These are phyloP conservation scores for Phytopythium cucurbitacearum DNA, from an alignment of 352 stramenopile species.

Conservation along the genomic window DNA sequence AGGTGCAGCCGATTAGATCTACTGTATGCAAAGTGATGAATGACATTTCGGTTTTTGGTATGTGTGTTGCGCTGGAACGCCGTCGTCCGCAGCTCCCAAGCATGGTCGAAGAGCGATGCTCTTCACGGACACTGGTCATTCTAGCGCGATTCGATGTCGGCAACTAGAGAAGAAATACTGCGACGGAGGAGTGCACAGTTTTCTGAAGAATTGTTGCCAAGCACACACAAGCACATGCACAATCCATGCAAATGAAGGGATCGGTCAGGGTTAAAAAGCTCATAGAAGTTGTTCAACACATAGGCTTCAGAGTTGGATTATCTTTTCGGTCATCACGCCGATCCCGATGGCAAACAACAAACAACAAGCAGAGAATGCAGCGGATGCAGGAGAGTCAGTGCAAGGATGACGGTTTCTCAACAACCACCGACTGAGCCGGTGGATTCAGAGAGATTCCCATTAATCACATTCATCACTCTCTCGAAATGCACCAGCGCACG, in stretches of 20 bases:
- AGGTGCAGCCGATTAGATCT: too few species aligned
- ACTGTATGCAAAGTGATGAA: background rate
- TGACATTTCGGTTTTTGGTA: background rate
- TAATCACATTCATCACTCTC: slow-evolving; percentile 75
- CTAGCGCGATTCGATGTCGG: slow-evolving; percentile 13
- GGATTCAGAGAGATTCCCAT: slow-evolving; percentile 81
- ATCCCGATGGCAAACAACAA: slow-evolving; percentile 17
- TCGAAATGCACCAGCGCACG: slow-evolving; percentile 9
- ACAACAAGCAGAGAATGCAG: background rate
- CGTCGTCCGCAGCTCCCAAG: slow-evolving; percentile 20
- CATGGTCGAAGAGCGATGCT: slow-evolving; percentile 1
- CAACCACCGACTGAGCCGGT: slow-evolving; percentile 28
- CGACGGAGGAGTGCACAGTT: slow-evolving; percentile 18
- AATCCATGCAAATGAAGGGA: slow-evolving; percentile 12
- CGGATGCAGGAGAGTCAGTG: slow-evolving; percentile 49
- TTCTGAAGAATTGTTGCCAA: slow-evolving; percentile 37
- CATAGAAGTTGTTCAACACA: slow-evolving; percentile 66
- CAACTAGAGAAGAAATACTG: slow-evolving; percentile 30
- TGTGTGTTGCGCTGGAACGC: slow-evolving; percentile 13
- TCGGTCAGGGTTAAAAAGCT: slow-evolving; percentile 88
- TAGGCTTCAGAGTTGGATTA: slow-evolving; percentile 85
- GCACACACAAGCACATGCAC: slow-evolving; percentile 10
- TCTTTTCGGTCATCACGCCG: slow-evolving; percentile 67
- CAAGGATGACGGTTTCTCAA: slow-evolving; percentile 78
- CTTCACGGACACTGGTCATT: slow-evolving; percentile 7